A percentile compares a stretch with the other conserved stretches of the same genome.
phyloP scores from a whole-genome alignment of 805 yeast species.

The Candida anglica region DNA sequence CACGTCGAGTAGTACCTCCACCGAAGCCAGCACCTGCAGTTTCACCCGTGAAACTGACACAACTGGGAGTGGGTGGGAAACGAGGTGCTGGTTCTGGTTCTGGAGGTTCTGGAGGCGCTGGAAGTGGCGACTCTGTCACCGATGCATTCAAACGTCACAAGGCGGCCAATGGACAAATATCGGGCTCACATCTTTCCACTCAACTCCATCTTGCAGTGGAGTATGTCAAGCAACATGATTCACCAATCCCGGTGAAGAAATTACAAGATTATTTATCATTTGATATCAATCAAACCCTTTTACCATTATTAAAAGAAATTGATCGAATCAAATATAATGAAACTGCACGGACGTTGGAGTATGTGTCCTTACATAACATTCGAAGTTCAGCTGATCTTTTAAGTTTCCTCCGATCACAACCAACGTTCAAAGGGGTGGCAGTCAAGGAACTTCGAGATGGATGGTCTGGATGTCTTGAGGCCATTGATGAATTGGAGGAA shows the following conservation, averaged over 20 bases:
- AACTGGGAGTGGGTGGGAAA: too few relatives aligned
- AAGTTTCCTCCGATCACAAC: slow-evolving; percentile 69
- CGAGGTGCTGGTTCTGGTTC: too few relatives aligned
- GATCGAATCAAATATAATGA: slow-evolving; percentile 73
- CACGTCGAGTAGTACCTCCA: slow-evolving; percentile 8
- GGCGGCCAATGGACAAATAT: slow-evolving; percentile 20
- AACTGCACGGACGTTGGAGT: slow-evolving; percentile 64
- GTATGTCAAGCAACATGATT: slow-evolving; percentile 68
- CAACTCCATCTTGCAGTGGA: slow-evolving; percentile 90
- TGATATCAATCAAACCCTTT: slow-evolving; percentile 56
- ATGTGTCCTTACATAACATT: slow-evolving; percentile 85
- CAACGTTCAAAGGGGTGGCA: slow-evolving; percentile 81
- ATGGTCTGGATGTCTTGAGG: slow-evolving; percentile 85
- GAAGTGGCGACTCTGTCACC: slow-evolving; percentile 24
- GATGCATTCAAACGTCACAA: slow-evolving; percentile 36
- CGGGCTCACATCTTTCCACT: slow-evolving; percentile 74
- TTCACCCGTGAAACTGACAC: slow-evolving; percentile 4
- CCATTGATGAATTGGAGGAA: slow-evolving; percentile 74
- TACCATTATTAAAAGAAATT: slow-evolving; percentile 69
- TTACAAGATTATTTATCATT: slow-evolving; percentile 64
- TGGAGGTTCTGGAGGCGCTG: slow-evolving; percentile 13
- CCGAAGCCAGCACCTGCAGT: slow-evolving; percentile 1
- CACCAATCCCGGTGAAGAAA: slow-evolving; percentile 63
- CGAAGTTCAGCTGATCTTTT: slow-evolving; percentile 75
- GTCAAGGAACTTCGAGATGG: slow-evolving; percentile 86